Evolutionary conservation across 2,329 filamentous ascomycete species (phyloP).

Genomic region (Annulohypoxylon truncatum): DNA sequence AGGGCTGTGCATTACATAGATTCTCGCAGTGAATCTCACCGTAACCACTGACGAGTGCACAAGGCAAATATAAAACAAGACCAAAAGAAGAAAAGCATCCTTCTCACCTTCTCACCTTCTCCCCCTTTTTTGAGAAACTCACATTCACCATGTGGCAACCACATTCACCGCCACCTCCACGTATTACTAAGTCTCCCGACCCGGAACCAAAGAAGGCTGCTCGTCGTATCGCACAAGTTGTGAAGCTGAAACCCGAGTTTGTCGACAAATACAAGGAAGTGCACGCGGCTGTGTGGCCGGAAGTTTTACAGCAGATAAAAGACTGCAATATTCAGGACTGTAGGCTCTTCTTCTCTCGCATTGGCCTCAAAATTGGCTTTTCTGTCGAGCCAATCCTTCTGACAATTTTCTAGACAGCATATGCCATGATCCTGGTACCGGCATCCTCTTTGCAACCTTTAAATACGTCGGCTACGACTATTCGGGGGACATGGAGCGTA

Average conservation of each 20-base stretch:
- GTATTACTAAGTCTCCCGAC: slow-evolving; percentile 34
- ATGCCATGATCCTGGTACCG: slow-evolving; percentile 71
- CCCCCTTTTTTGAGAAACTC: not conserved
- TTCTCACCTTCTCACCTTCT: not conserved
- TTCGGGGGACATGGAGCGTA: slow-evolving; percentile 78
- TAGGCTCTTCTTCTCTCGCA: slow-evolving; percentile 52
- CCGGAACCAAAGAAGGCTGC: slow-evolving; percentile 55
- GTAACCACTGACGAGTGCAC: not conserved
- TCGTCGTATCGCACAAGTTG: slow-evolving; percentile 75
- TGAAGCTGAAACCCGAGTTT: slow-evolving; percentile 75
- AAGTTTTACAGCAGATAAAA: slow-evolving; percentile 80
- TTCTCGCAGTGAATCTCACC: not conserved
- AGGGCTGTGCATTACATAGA: not conserved
- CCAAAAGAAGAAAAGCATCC: not conserved
- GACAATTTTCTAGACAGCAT: slow-evolving; percentile 69
- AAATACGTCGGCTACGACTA: slow-evolving; percentile 82
- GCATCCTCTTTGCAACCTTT: slow-evolving; percentile 79
- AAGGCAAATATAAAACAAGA: not conserved
- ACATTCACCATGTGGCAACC: slow-evolving; percentile 31
- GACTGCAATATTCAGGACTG: slow-evolving; percentile 80
- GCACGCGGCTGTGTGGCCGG: slow-evolving; percentile 80
- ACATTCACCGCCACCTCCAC: slow-evolving; percentile 27
- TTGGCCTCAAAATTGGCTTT: not conserved
- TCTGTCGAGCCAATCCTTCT: not conserved
- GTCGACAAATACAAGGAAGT: slow-evolving; percentile 78